Base-by-base conservation (phyloP, 139 green algal genomes). In the Astrephomene gubernaculifera region DNA sequence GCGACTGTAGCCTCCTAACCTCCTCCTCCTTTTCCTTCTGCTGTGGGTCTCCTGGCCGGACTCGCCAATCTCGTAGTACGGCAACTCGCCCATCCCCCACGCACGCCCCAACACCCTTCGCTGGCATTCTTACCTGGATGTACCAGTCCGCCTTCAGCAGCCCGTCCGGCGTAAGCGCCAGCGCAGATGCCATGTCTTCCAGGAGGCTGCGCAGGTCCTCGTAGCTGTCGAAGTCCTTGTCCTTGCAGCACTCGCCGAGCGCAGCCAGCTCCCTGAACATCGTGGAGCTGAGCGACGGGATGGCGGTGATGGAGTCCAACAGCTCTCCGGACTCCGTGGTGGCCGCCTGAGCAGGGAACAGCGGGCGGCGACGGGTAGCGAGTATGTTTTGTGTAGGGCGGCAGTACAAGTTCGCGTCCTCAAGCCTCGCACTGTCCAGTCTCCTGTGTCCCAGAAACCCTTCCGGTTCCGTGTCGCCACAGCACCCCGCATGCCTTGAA, bases 171-270 rank as follows among this genome's bases (percentile, higher is more conserved):
- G 44, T 79, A 14, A 79, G 71, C 31, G 25, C 49, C 71, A 80
- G 22, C 24, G 71, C 71, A 45, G 49, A 44, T 21, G 71, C 39
- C 68, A 75, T 75, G 68, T 57, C 68, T 22, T 2, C 24, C 25
- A 75, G 68, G 39, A 75, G 68, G 21, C 45, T 31, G 21, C 35
- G 31, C 71, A 80, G 71, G 45, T 65, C 49, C 45, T 35, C 24
- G 71, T 67, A 49, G 71, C 49, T 80, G 49, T 35, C 49, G 33
- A 67, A 49, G 33, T 39, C 2, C 24, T 54, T 22, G 65, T 65
- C 17, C 71, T 67, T 80, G 71, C 71, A 80, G 71, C 71, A 49
- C 45, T 80, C 71, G 49, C 45, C 71, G 19, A 80, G 49, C 71
- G 45, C 49, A 31, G 45, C 49, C 71, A 80, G 71, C 71, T 80